Percentiles rank a stretch among this genome's conserved stretches.
Conservation (phyloP, 1,139 yeast species). For the Suhomyces anneliseae region DNA sequence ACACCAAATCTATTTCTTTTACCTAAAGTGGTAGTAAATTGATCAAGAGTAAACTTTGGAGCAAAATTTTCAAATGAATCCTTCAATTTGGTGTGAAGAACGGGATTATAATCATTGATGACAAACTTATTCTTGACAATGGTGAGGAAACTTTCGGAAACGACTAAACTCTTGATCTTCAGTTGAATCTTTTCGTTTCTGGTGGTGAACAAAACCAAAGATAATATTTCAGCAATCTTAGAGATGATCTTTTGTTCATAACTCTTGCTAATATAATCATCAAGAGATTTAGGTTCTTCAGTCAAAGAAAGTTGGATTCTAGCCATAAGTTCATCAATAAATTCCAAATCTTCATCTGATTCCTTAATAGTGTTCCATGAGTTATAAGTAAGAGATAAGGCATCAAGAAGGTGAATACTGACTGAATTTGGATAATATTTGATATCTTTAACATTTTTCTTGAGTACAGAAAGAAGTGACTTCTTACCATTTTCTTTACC, state of each 20-base stretch:
- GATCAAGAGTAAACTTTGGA: constrained; percentile 47
- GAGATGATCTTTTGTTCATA: constrained; percentile 61
- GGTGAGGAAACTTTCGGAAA: constrained; percentile 35
- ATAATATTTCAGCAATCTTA: constrained; percentile 71
- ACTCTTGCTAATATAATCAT: constrained; percentile 42
- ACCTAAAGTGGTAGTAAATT: constrained; percentile 54
- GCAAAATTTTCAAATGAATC: constrained; percentile 49
- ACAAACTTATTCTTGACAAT: constrained; percentile 32
- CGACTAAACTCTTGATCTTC: constrained; percentile 46
- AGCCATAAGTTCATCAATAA: constrained; percentile 51
- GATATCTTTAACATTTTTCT: constrained; percentile 54
- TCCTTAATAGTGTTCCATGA: constrained; percentile 67
- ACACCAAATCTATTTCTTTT: constrained; percentile 52
- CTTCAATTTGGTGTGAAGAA: constrained; percentile 47
- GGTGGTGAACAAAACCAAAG: constrained; percentile 67
- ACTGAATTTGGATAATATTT: constrained; percentile 58
- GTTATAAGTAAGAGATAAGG: constrained; percentile 64
- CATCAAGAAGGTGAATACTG: constrained; percentile 59
- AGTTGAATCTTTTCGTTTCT: constrained; percentile 39
- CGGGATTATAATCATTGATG: constrained; percentile 29
- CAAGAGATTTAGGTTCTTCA: constrained; percentile 23
- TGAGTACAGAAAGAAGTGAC: constrained; percentile 58
- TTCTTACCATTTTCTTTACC: constrained; percentile 29
- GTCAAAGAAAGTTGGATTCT: constrained; percentile 31
- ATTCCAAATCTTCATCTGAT: constrained; percentile 43